Evolutionary conservation across 495 filamentous ascomycete species (phyloP).

Genomic region (Penicillium pulvis): DNA sequence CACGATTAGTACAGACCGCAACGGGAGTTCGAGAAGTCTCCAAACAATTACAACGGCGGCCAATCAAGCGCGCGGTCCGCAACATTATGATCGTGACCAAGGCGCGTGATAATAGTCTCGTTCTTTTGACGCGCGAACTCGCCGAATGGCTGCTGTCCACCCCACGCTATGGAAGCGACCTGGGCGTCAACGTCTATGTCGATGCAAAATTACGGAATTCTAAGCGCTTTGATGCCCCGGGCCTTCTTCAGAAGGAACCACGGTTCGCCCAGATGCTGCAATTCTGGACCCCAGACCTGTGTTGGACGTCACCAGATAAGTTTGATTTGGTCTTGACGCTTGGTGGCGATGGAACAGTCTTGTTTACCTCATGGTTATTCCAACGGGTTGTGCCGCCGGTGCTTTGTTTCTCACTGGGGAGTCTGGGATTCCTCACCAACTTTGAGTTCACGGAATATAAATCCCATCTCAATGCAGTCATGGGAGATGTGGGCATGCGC

Average conservation of each 20-base stretch:
- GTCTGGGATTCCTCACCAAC: constrained; percentile 88
- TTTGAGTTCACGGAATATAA: constrained; percentile 87
- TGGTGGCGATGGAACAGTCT: constrained; percentile 88
- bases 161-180: constrained; percentile 75
- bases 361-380: constrained; percentile 93
- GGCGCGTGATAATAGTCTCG: constrained; percentile 86
- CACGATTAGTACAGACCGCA: constrained; percentile 89
- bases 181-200: constrained; percentile 90
- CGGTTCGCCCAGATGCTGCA: constrained; percentile 76
- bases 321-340: constrained; percentile 93
- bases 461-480: constrained; percentile 75
- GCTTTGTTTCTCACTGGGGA: constrained; percentile 84
- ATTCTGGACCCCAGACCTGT: constrained; percentile 95
- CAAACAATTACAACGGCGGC: constrained; percentile 84
- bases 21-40: constrained; percentile 93
- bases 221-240: constrained; percentile 79
- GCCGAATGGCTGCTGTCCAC: constrained; percentile 84
- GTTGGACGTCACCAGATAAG: constrained; percentile 83
- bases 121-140: constrained; percentile 81
- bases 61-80: constrained; percentile 82
- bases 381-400: constrained; percentile 90
- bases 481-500: constrained; percentile 91
- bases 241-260: constrained; percentile 68
- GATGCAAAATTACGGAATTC: constrained; percentile 86
- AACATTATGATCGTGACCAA: constrained; percentile 98